Conservation (phyloP, 2,329 filamentous ascomycete genomes). For the Chaetomiaceae sp. region DNA sequence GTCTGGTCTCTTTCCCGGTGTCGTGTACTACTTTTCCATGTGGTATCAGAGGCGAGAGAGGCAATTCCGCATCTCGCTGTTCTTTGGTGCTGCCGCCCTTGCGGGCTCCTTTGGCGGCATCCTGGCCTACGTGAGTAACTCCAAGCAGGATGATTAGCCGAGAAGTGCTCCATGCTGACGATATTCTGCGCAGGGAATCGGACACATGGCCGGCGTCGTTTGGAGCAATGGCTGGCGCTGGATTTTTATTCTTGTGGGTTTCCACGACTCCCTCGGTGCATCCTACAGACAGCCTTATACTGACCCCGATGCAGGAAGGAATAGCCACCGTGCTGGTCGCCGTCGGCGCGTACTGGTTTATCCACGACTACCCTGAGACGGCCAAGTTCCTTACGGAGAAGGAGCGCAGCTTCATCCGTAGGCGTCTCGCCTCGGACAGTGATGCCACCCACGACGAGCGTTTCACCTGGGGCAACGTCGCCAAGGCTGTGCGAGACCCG, state of each 20-base stretch:
- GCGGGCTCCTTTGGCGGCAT: slow-evolving; percentile 55
- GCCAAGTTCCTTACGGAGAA: slow-evolving; percentile 51
- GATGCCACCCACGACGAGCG: slow-evolving; percentile 64
- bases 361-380: slow-evolving; percentile 61
- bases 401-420: slow-evolving; percentile 54
- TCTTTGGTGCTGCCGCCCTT: slow-evolving; percentile 51
- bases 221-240: slow-evolving; percentile 51
- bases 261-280: background rate
- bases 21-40: slow-evolving; percentile 48
- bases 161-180: background rate
- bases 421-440: slow-evolving; percentile 61
- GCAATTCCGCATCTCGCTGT: slow-evolving; percentile 51
- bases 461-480: slow-evolving; percentile 64
- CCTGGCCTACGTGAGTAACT: slow-evolving; percentile 44
- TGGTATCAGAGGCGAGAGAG: slow-evolving; percentile 52
- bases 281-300: too few relatives aligned
- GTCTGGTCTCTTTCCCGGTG: slow-evolving; percentile 47
- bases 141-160: background rate
- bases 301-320: slow-evolving; percentile 40
- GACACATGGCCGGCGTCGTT: slow-evolving; percentile 47
- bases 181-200: slow-evolving; percentile 41
- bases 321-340: slow-evolving; percentile 51
- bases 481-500: slow-evolving; percentile 58
- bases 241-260: slow-evolving; percentile 55
- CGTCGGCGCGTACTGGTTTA: slow-evolving; percentile 50